A percentile compares a stretch with the other conserved stretches of the same genome.
Evolutionary conservation across 1,139 yeast species (phyloP).

Genomic region (Geotrichum histeridarum): DNA sequence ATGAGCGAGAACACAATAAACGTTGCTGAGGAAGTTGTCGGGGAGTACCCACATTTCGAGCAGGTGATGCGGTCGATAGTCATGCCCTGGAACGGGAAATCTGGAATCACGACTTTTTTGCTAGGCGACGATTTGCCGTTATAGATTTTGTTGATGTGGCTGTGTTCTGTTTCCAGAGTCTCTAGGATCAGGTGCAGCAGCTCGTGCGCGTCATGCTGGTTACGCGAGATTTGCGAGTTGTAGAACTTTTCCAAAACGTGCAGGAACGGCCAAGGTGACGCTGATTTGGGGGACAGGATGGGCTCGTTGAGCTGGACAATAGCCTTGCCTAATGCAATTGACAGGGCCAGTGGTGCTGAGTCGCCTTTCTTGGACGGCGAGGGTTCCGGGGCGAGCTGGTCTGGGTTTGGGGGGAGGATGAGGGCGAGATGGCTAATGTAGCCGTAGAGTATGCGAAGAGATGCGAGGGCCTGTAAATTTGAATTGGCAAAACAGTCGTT

Average conservation of each 20-base stretch:
- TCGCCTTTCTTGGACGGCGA: not conserved
- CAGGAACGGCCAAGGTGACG: slow-evolving; percentile 75
- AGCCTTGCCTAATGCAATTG: slow-evolving; percentile 49
- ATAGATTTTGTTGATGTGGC: slow-evolving; percentile 41
- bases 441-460: slow-evolving; percentile 57
- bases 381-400: slow-evolving; percentile 21
- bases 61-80: slow-evolving; percentile 66
- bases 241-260: slow-evolving; percentile 72
- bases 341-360: slow-evolving; percentile 19
- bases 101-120: slow-evolving; percentile 40
- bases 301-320: slow-evolving; percentile 61
- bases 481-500: slow-evolving; percentile 93
- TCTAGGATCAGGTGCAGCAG: slow-evolving; percentile 74
- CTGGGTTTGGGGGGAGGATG: slow-evolving; percentile 37
- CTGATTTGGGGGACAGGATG: slow-evolving; percentile 48
- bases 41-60: slow-evolving; percentile 56
- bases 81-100: slow-evolving; percentile 70
- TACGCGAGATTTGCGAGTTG: slow-evolving; percentile 67
- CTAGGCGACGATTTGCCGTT: slow-evolving; percentile 18
- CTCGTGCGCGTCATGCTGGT: slow-evolving; percentile 95
- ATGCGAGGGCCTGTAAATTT: slow-evolving; percentile 77
- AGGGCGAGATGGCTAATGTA: slow-evolving; percentile 45
- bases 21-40: slow-evolving; percentile 56
- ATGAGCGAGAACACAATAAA: slow-evolving; percentile 70
- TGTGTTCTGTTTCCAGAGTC: slow-evolving; percentile 65